Evolutionary conservation across 345 rosid species (phyloP).

Genomic region (Physaria fendleri): DNA sequence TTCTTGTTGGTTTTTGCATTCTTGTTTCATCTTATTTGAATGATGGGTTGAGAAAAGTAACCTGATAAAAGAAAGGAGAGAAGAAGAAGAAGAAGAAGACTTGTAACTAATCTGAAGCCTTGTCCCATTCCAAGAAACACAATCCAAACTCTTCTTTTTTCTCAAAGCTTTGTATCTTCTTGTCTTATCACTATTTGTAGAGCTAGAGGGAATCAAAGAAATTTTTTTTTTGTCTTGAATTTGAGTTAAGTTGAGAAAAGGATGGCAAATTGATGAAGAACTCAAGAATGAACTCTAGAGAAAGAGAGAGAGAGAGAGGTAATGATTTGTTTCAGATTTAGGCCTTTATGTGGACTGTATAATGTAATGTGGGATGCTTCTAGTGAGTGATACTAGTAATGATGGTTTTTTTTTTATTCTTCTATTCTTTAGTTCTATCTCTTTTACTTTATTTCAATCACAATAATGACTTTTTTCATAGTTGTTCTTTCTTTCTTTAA

Average conservation of each 20-base stretch:
- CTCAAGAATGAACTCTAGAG: no score
- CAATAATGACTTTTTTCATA: conserved; percentile 13
- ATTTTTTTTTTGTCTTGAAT: not conserved
- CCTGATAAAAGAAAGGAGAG: conserved; percentile 23
- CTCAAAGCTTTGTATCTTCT: not conserved
- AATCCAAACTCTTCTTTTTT: conserved; percentile 3
- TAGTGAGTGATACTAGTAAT: conserved; percentile 27
- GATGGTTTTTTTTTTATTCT: conserved; percentile 29
- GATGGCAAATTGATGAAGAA: not conserved
- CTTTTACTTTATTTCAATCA: not conserved
- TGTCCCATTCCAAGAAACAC: conserved; percentile 23
- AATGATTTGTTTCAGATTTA: conserved; percentile 23
- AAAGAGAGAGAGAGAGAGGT: conserved; percentile 1
- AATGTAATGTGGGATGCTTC: conserved; percentile 27
- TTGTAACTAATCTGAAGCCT: conserved; percentile 10
- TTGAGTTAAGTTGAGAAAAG: conserved; percentile 6
- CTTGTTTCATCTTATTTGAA: not conserved
- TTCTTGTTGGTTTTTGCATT: no score
- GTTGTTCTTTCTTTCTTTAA: conserved; percentile 20
- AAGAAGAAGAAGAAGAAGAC: conserved; percentile 23
- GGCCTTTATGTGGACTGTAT: conserved; percentile 20
- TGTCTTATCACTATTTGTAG: not conserved
- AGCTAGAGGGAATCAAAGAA: not conserved
- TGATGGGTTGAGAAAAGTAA: conserved; percentile 16
- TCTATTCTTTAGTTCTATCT: conserved; percentile 14